Base-by-base conservation (phyloP, 2,329 filamentous ascomycete species). In the Colletotrichum sp. region DNA sequence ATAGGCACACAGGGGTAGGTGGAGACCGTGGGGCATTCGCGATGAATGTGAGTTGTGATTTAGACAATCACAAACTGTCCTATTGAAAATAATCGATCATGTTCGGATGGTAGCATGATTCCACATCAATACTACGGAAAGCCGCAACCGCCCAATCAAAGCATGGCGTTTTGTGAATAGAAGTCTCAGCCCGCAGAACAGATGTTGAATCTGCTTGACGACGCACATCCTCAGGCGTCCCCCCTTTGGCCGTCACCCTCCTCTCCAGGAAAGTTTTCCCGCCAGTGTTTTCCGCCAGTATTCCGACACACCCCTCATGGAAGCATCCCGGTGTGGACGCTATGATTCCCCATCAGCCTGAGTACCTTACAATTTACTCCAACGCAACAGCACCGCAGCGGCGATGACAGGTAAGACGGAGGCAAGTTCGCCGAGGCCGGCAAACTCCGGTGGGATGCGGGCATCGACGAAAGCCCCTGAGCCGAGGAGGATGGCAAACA, bases 331-430 rank as follows among this genome's bases (percentile, higher is more conserved):
- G 9, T 49, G 9, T 44, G 39, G 39, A n/a, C 18, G 39, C 39
- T n/a, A 49, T n/a, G 59, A 13, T n/a, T n/a, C 4, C 59, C 28
- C 13, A 32, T 62, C 7, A 13, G 12, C 12, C 30, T 16, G 8
- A 15, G 10, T 30, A 39, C 12, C 18, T 49, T 79, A 85, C 55
- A 85, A 77, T 76, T 79, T 82, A 39, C 81, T 79, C 85, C 85
- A 90, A 59, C 83, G 83, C 80, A 91, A 80, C 73, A 85, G 84
- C 78, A 91, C 84, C 1, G 92, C 92, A 59, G 89, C 89, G 8
- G 86, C 80, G 78, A 95, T 89, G 5, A 96, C 93, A 0, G 94
- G 94, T 81, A 95, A 73, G 0, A 96, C 92, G 79, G 94, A 95
- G 1, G 95, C 93, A 36, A 96, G 81, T 85, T 96, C 94, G 0